Evolutionary conservation across 2,329 filamentous ascomycete genomes (phyloP).

Genomic region (Fusarium equiseti): DNA sequence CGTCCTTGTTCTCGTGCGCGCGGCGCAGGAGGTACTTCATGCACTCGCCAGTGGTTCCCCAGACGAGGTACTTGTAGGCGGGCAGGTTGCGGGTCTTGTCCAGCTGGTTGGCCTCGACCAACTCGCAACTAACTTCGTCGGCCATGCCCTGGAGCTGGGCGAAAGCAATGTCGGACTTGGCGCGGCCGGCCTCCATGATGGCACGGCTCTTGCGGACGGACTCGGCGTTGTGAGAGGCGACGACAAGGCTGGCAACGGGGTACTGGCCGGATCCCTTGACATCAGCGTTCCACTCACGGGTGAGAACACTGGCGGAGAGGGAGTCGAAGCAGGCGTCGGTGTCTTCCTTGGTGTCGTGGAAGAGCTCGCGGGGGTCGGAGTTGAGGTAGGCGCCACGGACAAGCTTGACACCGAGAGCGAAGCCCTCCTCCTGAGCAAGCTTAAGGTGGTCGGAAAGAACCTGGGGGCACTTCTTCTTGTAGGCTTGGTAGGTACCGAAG

Average conservation of each 20-base stretch:
- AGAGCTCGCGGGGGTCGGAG: slow-evolving; percentile 75
- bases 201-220: slow-evolving; percentile 72
- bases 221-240: slow-evolving; percentile 85
- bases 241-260: slow-evolving; percentile 72
- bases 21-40: slow-evolving; percentile 80
- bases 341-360: slow-evolving; percentile 77
- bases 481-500: slow-evolving; percentile 85
- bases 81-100: slow-evolving; percentile 59
- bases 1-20: slow-evolving; percentile 78
- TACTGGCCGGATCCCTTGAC: slow-evolving; percentile 59
- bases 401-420: slow-evolving; percentile 79
- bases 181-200: slow-evolving; percentile 60
- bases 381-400: slow-evolving; percentile 81
- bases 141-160: slow-evolving; percentile 95
- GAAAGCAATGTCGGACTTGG: slow-evolving; percentile 56
- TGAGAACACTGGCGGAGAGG: slow-evolving; percentile 75
- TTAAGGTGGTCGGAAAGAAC: slow-evolving; percentile 71
- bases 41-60: slow-evolving; percentile 81
- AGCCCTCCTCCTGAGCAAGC: slow-evolving; percentile 68
- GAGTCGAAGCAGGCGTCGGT: slow-evolving; percentile 80
- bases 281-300: slow-evolving; percentile 58
- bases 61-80: slow-evolving; percentile 78
- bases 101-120: slow-evolving; percentile 56
- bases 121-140: slow-evolving; percentile 84
- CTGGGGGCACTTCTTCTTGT: slow-evolving; percentile 72